Conservation (phyloP, 2,329 filamentous ascomycete genomes). For the Trichoderma asperellum region DNA sequence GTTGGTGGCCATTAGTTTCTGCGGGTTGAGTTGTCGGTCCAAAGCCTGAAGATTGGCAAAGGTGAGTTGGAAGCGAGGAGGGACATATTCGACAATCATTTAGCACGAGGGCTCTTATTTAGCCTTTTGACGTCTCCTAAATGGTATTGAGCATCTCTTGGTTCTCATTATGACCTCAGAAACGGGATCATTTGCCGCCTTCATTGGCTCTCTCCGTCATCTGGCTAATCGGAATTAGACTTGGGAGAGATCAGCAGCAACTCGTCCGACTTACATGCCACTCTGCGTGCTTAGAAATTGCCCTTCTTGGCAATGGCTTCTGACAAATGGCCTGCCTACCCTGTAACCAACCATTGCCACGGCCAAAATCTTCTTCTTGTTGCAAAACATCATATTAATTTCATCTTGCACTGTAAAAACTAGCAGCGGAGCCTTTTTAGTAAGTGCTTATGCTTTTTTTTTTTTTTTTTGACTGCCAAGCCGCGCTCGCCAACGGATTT, state of each 20-base stretch:
- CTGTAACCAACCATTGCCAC: background rate
- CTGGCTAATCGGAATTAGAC: background rate
- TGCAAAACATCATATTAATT: too few species aligned
- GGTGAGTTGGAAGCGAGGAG: conserved; percentile 25
- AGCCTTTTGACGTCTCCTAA: background rate
- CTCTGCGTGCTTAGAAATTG: conserved; percentile 14
- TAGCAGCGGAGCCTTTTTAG: too few species aligned
- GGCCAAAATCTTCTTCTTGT: background rate
- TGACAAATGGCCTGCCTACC: conserved; percentile 5
- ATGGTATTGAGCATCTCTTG: background rate
- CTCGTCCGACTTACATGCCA: background rate
- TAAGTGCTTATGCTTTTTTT: too few species aligned
- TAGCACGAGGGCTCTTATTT: background rate
- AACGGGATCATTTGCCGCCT: background rate
- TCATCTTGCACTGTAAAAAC: too few species aligned
- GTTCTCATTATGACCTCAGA: conserved; percentile 7
- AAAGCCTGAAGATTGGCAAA: conserved; percentile 28
- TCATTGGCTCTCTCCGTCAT: conserved; percentile 1
- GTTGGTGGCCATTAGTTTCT: conserved; percentile 35
- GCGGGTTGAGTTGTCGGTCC: conserved; percentile 28
- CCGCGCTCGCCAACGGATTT: conserved; percentile 9
- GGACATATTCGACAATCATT: conserved; percentile 7
- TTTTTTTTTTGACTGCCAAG: background rate
- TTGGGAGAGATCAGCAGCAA: background rate
- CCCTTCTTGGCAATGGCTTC: conserved; percentile 11